A percentile compares a stretch with the other conserved stretches of the same genome.
These are phyloP conservation scores for Athelia psychrophila DNA, from an alignment of 1,284 basidiomycete species.

Conservation along the genomic window DNA sequence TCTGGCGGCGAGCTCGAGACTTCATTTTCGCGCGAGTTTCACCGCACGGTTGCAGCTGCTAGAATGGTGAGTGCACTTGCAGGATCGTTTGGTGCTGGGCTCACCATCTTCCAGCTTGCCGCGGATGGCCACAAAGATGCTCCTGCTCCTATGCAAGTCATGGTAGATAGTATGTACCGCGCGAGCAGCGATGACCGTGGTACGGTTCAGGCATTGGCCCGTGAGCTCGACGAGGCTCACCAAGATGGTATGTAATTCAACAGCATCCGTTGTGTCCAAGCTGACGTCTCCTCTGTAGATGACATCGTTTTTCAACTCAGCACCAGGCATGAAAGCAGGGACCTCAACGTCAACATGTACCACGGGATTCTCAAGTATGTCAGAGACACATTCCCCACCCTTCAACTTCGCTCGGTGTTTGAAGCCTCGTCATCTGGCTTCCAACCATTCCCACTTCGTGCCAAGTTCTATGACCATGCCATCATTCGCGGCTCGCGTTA, in stretches of 20 bases:
- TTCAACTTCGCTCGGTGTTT: not conserved
- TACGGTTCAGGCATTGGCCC: constrained; percentile 18
- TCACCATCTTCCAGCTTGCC: no score
- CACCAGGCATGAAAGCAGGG: not conserved
- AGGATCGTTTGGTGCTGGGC: no score
- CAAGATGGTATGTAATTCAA: constrained; percentile 16
- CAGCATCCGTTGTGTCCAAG: not conserved
- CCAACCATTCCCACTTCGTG: not conserved
- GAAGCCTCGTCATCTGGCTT: not conserved
- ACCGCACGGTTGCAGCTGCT: constrained; percentile 17
- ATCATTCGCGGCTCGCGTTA: constrained; percentile 14
- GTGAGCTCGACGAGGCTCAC: constrained; percentile 16
- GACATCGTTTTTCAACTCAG: constrained; percentile 1
- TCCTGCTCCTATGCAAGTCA: constrained; percentile 4
- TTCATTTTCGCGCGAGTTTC: constrained; percentile 31
- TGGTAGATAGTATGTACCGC: constrained; percentile 16
- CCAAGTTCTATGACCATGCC: constrained; percentile 16
- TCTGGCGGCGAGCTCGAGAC: constrained; percentile 27
- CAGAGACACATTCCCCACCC: not conserved
- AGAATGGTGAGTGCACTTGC: constrained; percentile 21
- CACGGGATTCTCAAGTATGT: not conserved
- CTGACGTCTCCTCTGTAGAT: not conserved
- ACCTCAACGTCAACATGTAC: constrained; percentile 5
- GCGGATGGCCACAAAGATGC: not conserved
- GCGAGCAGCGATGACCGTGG: constrained; percentile 23